These are phyloP conservation scores for Globisporangium uncinulatum DNA, from an alignment of 352 stramenopile species.

Conservation along the genomic window DNA sequence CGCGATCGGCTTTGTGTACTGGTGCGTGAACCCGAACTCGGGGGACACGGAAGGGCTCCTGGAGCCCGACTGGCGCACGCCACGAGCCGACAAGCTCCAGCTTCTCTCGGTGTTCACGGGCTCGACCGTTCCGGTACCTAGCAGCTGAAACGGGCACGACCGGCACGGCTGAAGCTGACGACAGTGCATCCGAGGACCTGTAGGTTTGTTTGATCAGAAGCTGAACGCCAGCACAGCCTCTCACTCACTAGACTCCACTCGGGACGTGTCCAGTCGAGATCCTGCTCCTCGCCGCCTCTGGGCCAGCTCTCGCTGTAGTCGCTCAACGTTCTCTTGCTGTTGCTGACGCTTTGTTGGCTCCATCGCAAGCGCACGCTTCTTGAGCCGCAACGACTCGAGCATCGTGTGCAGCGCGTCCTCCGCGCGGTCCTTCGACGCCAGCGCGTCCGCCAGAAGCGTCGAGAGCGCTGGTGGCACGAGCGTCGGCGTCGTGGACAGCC, in stretches of 20 bases:
- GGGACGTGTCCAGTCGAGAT: not conserved
- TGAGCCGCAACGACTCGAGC: constrained; percentile 10
- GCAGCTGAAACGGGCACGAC: not conserved
- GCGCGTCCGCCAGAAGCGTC: constrained; percentile 24
- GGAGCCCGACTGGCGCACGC: constrained; percentile 48
- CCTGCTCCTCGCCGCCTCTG: not conserved
- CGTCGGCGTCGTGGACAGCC: constrained; percentile 58
- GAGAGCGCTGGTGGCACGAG: constrained; percentile 90
- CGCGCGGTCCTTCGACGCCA: constrained; percentile 4
- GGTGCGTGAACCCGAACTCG: constrained; percentile 63
- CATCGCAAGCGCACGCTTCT: constrained; percentile 11
- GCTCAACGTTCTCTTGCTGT: constrained; percentile 4
- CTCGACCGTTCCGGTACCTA: constrained; percentile 18
- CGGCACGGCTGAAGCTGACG: too few species aligned
- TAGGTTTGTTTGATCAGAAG: too few species aligned
- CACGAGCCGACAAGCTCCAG: constrained; percentile 33
- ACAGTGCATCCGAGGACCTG: too few species aligned
- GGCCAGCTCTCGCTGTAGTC: constrained; percentile 36
- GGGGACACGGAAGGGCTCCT: constrained; percentile 56
- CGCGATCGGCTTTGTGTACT: constrained; percentile 46
- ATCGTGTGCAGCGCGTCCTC: constrained; percentile 10
- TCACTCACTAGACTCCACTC: not conserved
- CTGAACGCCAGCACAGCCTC: too few species aligned
- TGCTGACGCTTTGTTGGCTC: constrained; percentile 8
- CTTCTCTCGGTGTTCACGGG: constrained; percentile 39